A percentile compares a stretch with the other conserved stretches of the same genome.
phyloP scores from a whole-genome alignment of 345 rosid genomes.

The Linum usitatissimum region DNA sequence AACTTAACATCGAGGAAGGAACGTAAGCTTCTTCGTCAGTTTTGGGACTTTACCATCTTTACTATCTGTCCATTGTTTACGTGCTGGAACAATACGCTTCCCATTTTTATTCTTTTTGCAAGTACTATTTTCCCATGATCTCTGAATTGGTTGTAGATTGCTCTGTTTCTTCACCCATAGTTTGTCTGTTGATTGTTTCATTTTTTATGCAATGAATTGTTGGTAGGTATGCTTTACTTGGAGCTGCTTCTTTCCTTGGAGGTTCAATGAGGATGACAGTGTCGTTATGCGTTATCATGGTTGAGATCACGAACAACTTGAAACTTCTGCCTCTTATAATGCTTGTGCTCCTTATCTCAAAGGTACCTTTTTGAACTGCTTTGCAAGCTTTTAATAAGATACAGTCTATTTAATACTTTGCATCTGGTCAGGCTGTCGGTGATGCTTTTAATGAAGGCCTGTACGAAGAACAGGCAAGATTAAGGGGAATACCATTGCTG shows the following conservation, averaged over 20 bases:
- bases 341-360: constrained; percentile 97
- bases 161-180: neutral
- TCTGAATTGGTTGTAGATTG: neutral
- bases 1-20: constrained; percentile 95
- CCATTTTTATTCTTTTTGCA: no score
- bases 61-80: neutral
- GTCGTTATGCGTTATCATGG: constrained; percentile 92
- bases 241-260: constrained; percentile 98
- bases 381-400: constrained; percentile 1
- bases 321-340: constrained; percentile 87
- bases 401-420: constrained; percentile 6
- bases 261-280: constrained; percentile 99
- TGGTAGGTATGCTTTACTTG: constrained; percentile 81
- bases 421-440: constrained; percentile 70
- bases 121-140: no score
- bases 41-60: neutral
- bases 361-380: constrained; percentile 38
- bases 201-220: constrained; percentile 12
- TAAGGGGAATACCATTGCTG: constrained; percentile 75
- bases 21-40: constrained; percentile 50
- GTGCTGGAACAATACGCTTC: neutral
- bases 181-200: neutral
- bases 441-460: constrained; percentile 96
- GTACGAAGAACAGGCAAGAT: constrained; percentile 76
- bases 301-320: constrained; percentile 92